Conservation (phyloP, 169 alveolate species). For the Cyclospora cayetanensis region DNA sequence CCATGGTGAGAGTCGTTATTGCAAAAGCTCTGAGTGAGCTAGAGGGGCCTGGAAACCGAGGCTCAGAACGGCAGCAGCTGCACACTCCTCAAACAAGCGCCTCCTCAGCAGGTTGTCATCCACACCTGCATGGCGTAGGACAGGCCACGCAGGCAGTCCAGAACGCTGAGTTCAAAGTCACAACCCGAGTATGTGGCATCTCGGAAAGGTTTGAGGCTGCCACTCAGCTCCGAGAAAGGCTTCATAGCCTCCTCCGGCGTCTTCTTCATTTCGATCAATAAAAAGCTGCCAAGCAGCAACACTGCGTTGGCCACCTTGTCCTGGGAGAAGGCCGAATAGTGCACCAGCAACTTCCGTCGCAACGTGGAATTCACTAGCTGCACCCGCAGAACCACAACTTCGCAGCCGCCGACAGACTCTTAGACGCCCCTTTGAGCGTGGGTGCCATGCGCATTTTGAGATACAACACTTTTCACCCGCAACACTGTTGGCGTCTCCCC, state of each 20-base stretch:
- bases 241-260: constrained; percentile 89
- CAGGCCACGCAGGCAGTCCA: constrained; percentile 92
- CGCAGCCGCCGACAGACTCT: background rate
- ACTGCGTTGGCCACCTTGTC: constrained; percentile 92
- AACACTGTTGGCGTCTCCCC: too few relatives aligned
- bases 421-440: too few relatives aligned
- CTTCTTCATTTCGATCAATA: constrained; percentile 80
- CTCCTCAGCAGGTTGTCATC: too few relatives aligned
- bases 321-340: constrained; percentile 72
- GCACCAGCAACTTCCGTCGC: constrained; percentile 61
- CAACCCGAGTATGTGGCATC: constrained; percentile 85
- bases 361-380: constrained; percentile 56
- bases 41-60: too few relatives aligned
- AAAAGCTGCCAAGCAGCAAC: constrained; percentile 91
- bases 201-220: constrained; percentile 77
- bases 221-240: constrained; percentile 74
- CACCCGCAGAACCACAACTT: background rate
- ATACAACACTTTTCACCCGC: too few relatives aligned
- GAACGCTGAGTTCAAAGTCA: constrained; percentile 77
- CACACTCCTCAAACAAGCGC: too few relatives aligned
- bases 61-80: too few relatives aligned
- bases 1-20: background rate
- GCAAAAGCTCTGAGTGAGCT: too few relatives aligned
- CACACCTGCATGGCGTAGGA: constrained; percentile 89
- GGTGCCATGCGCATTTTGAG: too few relatives aligned